Base-by-base conservation (phyloP, 495 filamentous ascomycete genomes). In the Aspergillus leporis region DNA sequence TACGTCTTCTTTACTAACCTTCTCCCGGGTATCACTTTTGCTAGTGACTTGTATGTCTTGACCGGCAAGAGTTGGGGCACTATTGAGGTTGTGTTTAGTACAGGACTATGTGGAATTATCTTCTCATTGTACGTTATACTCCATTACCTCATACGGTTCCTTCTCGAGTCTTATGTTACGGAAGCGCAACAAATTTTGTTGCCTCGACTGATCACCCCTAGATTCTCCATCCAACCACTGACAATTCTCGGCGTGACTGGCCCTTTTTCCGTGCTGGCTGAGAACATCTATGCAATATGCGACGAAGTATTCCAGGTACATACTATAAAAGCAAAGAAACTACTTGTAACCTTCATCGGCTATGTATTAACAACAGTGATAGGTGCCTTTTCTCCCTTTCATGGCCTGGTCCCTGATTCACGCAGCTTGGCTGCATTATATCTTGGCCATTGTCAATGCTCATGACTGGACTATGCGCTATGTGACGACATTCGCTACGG, bases 391-490 rank as follows among this genome's bases (percentile, higher is more conserved):
- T 58, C 75, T 90, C 16, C 81, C 85, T 0, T 87, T 90, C 65
- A 90, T 90, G 87, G 87, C 87, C 7, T 91, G 87, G 88, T 82
- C 83, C 9, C 76, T 87, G 31, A 88, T 90, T 51, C 87, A 90
- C 68, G 80, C 88, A 25, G 81, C 72, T 12, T 90, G 87, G 87
- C 81, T 90, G 75, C 86, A 87, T 64, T 87, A 83, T 66, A 64
- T 90, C 6, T 73, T 90, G 18, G 87, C 87, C 50, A 83, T 89
- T 40, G 79, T 89, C 62, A 90, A 90, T 67, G 87, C 86, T 21
- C 87, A 89, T 59, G 86, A 90, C 70, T 90, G 85, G 85, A 89
- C 87, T 2, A 90, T 90, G 87, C 79, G 83, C 55, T 90, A 90
- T 64, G 87, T 90, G 22, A 90, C 87, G 0, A 87, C 79, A 5